Percentiles rank a stretch among this genome's conserved stretches.
These are phyloP conservation scores for Metarhizium rileyi DNA, from an alignment of 2,329 filamentous ascomycete genomes.

Conservation along the genomic window DNA sequence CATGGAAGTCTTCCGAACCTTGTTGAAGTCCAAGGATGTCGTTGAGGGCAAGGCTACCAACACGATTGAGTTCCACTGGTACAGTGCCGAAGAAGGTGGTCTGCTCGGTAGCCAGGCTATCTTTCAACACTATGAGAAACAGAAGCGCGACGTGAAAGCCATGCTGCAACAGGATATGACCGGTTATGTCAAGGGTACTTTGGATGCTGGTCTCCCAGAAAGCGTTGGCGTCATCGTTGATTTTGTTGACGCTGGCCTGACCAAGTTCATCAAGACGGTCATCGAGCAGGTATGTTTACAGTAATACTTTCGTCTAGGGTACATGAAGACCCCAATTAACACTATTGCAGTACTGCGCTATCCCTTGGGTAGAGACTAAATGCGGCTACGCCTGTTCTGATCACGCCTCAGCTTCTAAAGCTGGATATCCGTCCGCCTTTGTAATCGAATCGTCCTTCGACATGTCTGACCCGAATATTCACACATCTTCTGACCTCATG, in stretches of 20 bases:
- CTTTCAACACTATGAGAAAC: conserved; percentile 69
- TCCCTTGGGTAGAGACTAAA: conserved; percentile 79
- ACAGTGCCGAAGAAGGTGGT: conserved; percentile 82
- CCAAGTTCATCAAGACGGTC: conserved; percentile 81
- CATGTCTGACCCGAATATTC: conserved; percentile 57
- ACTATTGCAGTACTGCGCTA: conserved; percentile 64
- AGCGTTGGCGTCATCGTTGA: conserved; percentile 89
- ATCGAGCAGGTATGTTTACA: conserved; percentile 44
- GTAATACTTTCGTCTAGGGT: neutral
- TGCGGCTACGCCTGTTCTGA: conserved; percentile 80
- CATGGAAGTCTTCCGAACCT: conserved; percentile 75
- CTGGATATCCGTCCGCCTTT: conserved; percentile 65
- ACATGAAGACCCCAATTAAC: conserved; percentile 4
- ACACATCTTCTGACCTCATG: conserved; percentile 59
- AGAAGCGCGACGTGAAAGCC: conserved; percentile 69
- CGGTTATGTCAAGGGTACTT: conserved; percentile 72
- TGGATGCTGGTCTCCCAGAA: conserved; percentile 74
- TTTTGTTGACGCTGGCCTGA: conserved; percentile 74
- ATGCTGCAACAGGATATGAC: conserved; percentile 99
- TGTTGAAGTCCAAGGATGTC: conserved; percentile 65
- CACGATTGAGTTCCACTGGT: conserved; percentile 96
- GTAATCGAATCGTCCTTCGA: conserved; percentile 67
- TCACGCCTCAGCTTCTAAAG: conserved; percentile 63
- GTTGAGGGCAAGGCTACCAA: conserved; percentile 64
- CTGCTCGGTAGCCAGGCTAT: conserved; percentile 83